Base-by-base conservation (phyloP, 192 early-diverging fungal species). In the Coemansia furcata region DNA sequence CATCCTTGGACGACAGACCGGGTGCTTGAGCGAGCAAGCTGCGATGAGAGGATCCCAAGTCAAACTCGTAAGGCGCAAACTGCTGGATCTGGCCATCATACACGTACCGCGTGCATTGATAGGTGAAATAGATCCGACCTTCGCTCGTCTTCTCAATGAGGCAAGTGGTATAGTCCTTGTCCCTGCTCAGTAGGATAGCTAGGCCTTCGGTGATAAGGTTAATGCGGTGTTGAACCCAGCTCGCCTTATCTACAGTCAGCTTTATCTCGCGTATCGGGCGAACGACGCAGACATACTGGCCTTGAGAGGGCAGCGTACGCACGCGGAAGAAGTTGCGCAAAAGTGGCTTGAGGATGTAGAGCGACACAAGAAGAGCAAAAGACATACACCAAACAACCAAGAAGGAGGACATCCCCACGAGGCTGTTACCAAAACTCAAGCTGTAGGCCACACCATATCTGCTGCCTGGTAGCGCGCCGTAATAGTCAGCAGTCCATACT, bases 21-120 rank as follows among this genome's bases (percentile, higher is more conserved):
- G 21, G 46, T 6, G 76, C 49, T 61, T 78, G 75, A 17, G 46
- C 54, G 26, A 60, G 69, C 10, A 86, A 58, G 30, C 77, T 37
- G 26, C 46, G 61, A 54, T 91, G 72, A 30, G 84, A 87, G 17
- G 70, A 58, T 3, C 88, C 90, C 39, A 91, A 65, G 38, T 83
- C 67, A 67, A 86, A 86, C 60, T 68, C 58, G 71, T 71, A 87
- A 9, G 88, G 88, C 33, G 80, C 84, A 68, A 87, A 93, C 26
- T 64, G 50, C 11, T 52, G 66, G 19, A 68, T 60, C 14, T 72
- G 63, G 10, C 80, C 66, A 60, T 90, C 84, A 57, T 80, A 88
- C 10, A 93, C 85, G 65, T 91, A 93, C 32, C 91, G 87, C 43
- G 89, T 86, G 74, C 88, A 91, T 68, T 89, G 84, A 64, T 86